These are phyloP conservation scores for Solanum acaule DNA, from an alignment of 257 asterid species.

Conservation along the genomic window DNA sequence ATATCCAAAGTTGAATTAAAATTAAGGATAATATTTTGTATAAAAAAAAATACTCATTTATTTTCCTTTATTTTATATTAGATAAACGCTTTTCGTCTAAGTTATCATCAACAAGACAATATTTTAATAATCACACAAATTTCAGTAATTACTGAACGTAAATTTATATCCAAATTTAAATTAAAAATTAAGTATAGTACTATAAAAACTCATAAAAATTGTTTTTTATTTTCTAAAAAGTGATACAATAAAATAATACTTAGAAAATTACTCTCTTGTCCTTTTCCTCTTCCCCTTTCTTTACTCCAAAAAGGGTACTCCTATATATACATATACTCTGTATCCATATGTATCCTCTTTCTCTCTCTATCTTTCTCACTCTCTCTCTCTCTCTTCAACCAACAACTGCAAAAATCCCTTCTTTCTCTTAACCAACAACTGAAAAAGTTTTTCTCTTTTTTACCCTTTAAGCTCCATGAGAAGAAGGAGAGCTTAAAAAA, in stretches of 20 bases:
- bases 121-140: no score
- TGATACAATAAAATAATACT: background rate
- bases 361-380: background rate
- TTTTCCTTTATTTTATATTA: no score
- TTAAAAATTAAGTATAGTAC: no score
- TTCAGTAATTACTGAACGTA: background rate
- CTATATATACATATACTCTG: background rate
- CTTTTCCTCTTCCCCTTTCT: background rate
- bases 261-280: background rate
- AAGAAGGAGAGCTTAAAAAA: background rate
- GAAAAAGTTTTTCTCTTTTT: background rate
- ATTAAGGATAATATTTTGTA: no score
- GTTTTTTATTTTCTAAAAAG: background rate
- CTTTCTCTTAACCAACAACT: background rate
- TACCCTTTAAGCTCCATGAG: background rate
- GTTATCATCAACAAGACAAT: no score
- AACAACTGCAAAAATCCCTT: constrained; percentile 10
- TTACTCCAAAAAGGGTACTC: background rate
- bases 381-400: background rate
- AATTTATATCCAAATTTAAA: background rate
- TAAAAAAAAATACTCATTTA: no score
- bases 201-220: background rate
- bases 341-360: background rate
- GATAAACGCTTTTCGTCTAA: no score
- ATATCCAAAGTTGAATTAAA: no score